Evolutionary conservation across 2,329 filamentous ascomycete species (phyloP).

Genomic region (Claviceps arundinis): DNA sequence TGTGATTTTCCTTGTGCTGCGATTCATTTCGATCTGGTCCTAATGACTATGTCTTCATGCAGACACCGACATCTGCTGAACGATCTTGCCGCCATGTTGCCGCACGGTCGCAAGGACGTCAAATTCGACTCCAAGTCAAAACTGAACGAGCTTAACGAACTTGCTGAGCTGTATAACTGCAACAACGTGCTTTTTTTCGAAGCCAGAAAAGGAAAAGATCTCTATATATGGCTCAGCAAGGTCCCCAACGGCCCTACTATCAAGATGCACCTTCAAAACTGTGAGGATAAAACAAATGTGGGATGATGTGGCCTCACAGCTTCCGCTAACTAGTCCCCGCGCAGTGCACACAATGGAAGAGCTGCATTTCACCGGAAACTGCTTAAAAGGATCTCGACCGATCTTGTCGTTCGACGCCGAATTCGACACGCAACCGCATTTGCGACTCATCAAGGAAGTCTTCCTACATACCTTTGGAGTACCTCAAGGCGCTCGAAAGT

Average conservation of each 20-base stretch:
- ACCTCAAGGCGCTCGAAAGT: slow-evolving; percentile 72
- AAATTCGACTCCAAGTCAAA: slow-evolving; percentile 96
- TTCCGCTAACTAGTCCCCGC: slow-evolving; percentile 11
- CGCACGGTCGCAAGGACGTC: slow-evolving; percentile 84
- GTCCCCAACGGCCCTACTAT: slow-evolving; percentile 56
- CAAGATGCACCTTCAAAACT: slow-evolving; percentile 65
- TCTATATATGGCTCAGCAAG: slow-evolving; percentile 89
- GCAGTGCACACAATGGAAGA: slow-evolving; percentile 91
- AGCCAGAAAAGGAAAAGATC: slow-evolving; percentile 82
- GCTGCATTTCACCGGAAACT: slow-evolving; percentile 92
- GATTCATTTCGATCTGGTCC: background rate
- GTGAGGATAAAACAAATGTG: slow-evolving; percentile 25
- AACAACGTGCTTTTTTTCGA: slow-evolving; percentile 95
- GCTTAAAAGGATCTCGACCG: slow-evolving; percentile 82
- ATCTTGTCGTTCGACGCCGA: slow-evolving; percentile 81
- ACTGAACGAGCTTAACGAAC: slow-evolving; percentile 67
- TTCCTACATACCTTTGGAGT: slow-evolving; percentile 87
- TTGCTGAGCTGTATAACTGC: slow-evolving; percentile 70
- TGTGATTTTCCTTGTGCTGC: background rate
- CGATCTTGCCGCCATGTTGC: slow-evolving; percentile 77
- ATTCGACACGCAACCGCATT: slow-evolving; percentile 72
- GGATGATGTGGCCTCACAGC: background rate
- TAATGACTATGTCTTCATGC: slow-evolving; percentile 2
- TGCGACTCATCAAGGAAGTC: slow-evolving; percentile 76
- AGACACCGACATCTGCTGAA: slow-evolving; percentile 90